phyloP scores from a whole-genome alignment of 2,329 filamentous ascomycete species.

The Elsinoe ampelina region DNA sequence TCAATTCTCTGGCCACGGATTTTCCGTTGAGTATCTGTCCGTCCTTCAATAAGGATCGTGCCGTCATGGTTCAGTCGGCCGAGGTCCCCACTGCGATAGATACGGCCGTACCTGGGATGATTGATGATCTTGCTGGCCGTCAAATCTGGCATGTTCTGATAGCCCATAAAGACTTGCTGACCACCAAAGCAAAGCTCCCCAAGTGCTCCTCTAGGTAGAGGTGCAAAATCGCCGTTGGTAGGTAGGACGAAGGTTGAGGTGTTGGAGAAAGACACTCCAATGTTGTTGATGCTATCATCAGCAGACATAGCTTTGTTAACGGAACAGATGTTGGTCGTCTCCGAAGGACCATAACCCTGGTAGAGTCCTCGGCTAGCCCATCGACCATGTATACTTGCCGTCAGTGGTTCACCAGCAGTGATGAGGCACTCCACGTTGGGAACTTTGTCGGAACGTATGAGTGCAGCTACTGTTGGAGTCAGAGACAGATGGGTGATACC shows the following conservation, averaged over 20 bases:
- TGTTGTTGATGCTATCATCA: conserved; percentile 57
- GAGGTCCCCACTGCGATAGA: conserved; percentile 77
- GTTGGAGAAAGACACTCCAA: conserved; percentile 66
- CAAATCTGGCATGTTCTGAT: conserved; percentile 55
- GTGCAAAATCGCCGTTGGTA: conserved; percentile 34
- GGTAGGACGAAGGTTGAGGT: conserved; percentile 62
- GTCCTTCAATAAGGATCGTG: conserved; percentile 61
- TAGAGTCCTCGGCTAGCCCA: conserved; percentile 63
- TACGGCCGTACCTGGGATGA: conserved; percentile 57
- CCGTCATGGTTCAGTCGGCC: conserved; percentile 71
- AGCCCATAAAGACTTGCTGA: conserved; percentile 66
- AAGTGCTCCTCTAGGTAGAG: conserved; percentile 60
- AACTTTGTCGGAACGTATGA: conserved; percentile 60
- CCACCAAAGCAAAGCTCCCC: conserved; percentile 86
- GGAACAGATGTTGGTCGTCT: conserved; percentile 82
- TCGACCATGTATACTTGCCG: conserved; percentile 55
- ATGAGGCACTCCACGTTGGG: conserved; percentile 67
- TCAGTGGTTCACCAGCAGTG: conserved; percentile 73
- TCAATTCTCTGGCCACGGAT: conserved; percentile 73
- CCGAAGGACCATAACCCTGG: conserved; percentile 76
- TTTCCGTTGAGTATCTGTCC: conserved; percentile 73
- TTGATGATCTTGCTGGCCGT: conserved; percentile 59
- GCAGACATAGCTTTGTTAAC: conserved; percentile 52
- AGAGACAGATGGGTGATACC: conserved; percentile 70
- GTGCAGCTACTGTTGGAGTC: conserved; percentile 72